Base-by-base conservation (phyloP, 208 protist genomes). In the Wallacemonas sp. region DNA sequence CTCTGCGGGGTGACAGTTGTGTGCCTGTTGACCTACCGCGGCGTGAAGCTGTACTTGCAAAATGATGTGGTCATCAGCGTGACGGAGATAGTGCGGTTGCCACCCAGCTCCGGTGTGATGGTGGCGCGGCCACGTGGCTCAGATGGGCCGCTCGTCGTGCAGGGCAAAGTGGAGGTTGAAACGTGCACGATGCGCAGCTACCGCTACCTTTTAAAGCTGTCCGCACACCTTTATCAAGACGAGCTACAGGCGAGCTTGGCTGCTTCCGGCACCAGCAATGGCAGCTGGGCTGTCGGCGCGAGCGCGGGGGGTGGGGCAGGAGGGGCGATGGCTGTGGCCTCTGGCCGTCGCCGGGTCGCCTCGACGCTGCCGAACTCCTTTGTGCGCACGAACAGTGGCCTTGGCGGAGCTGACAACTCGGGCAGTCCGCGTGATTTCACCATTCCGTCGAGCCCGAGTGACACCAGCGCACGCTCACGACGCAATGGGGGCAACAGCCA, bases 101-200 rank as follows among this genome's bases (percentile, higher is more conserved):
- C 85, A 17, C 38, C 69, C 33, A 58, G 51, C 51, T 42, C 51
- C 8, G 56, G 39, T 17, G 61, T 41, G 9, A 41, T 66, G 39
- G 61, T 66, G 9, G 63, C 51, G 47, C 49, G 49, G 9, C 5
- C 39, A 5, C 34, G 31, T 26, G 38, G 22, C 39, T 33, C 56
- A 21, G 36, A 65, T 36, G 67, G 56, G 5, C 14, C 30, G 6
- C 47, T 80, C 4, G 19, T 58, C 12, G 24, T 87, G 14, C 46
- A 88, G 54, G 86, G 89, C 12, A 83, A 77, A 22, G 84, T 95
- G 39, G 71, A 83, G 55, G 72, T 87, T 41, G 80, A 89, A 22
- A 90, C 84, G 19, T 85, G 77, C 49, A 58, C 91, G 31, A 90
- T 91, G 86, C 75, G 73, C 36, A 90, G 88, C 60, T 94, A 91